Evolutionary conservation across 306 rosid genomes (phyloP).

Genomic region (Spatholobus suberectus): DNA sequence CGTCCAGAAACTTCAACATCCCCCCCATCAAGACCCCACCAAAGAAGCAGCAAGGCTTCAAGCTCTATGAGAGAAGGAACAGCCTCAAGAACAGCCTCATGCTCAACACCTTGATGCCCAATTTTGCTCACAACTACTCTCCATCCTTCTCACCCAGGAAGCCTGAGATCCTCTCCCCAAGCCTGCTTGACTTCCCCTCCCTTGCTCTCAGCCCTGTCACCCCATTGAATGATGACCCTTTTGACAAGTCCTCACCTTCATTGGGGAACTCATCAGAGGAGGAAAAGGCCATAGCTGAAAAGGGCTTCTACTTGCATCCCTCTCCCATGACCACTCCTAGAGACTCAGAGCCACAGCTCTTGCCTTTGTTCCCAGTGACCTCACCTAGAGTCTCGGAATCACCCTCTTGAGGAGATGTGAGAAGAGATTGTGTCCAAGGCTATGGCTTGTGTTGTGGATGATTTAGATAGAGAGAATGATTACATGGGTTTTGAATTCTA

Average conservation of each 20-base stretch:
- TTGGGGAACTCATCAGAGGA: conserved; percentile 88
- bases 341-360: conserved; percentile 71
- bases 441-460: conserved; percentile 38
- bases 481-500: conserved; percentile 40
- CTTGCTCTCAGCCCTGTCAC: conserved; percentile 94
- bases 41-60: conserved; percentile 80
- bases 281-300: conserved; percentile 92
- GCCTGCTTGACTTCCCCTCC: conserved; percentile 83
- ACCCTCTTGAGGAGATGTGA: conserved; percentile 50
- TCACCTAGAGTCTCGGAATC: conserved; percentile 88
- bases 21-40: conserved; percentile 76
- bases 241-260: conserved; percentile 82
- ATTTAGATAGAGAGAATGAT: conserved; percentile 34
- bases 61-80: conserved; percentile 86
- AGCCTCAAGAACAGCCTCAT: conserved; percentile 79
- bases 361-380: conserved; percentile 79
- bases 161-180: conserved; percentile 86
- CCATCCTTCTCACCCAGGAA: conserved; percentile 65
- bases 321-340: conserved; percentile 77
- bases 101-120: conserved; percentile 80
- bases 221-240: conserved; percentile 78
- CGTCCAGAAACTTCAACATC: conserved; percentile 65
- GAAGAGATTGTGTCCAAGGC: neutral
- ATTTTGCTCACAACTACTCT: conserved; percentile 47
- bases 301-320: conserved; percentile 83